Base-by-base conservation (phyloP, 768 basidiomycete genomes). In the Trametes elegans region DNA sequence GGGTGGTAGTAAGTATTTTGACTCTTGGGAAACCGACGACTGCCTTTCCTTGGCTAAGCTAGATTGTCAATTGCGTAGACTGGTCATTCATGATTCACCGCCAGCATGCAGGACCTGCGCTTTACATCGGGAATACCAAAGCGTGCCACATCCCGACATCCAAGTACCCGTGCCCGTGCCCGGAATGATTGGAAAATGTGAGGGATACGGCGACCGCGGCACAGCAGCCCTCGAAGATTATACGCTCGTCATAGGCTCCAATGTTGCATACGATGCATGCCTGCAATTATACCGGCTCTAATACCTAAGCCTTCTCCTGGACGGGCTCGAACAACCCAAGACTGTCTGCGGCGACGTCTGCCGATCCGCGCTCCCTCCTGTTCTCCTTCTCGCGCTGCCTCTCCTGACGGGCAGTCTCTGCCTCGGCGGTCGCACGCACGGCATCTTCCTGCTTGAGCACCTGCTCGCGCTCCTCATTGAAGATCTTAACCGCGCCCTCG, bases 401-500 rank as follows among this genome's bases (percentile, higher is more conserved):
- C 28, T 52, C 50, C 39, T 36, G 48, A 44, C 23, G 46, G 16
- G 55, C 57, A 21, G 49, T 54, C 34, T 41, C 28, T 34, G 54
- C 55, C 42, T 55, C 49, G 27, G 58, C 57, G n/a, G 49, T 55
- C 11, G 45, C 61, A 11, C 49, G 53, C 19, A 10, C 44, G 6
- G n/a, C 41, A 35, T 53, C 48, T 28, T 53, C 51, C 40, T 47
- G 41, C 40, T 58, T 26, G 23, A 64, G 42, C 19, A 55, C 21
- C 21, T 48, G 14, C 34, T 63, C 50, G 27, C 49, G 41, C 51
- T 66, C 52, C 50, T 64, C 58, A 40, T 61, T 56, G 41, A 63
- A 56, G 26, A 68, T 65, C 49, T 66, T 55, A 31, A 66, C 56
- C 8, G 91, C 91, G 10, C 87, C 82, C 58, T 90, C 82, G 58